Evolutionary conservation across 805 yeast genomes (phyloP), one percentile per base, ranked within the genome.

Genomic region (Monosporozyma servazzii): DNA sequence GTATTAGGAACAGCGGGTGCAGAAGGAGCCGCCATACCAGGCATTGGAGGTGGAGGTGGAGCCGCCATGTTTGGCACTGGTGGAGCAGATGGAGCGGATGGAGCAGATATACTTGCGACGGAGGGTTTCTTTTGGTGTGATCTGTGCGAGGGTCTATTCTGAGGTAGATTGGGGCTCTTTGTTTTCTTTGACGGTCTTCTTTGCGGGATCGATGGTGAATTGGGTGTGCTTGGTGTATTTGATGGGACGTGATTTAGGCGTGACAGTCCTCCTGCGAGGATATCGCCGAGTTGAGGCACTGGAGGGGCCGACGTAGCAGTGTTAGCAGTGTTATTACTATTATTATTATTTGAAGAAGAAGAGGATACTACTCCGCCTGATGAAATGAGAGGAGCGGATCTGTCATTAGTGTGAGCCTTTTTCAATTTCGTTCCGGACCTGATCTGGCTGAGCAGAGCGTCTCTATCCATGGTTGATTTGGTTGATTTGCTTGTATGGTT

Each of bases 371-470:
- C 60, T 17, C 60, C 66, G n/a, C 65, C 69, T 18, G 78, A 74
- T 25, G 75, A 74, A 31, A 79, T 65, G 54, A 56, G 48, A 2
- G 90, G 88, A 0, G 76, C 79, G 52, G 86, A 79, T 70, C 96
- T 69, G 73, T 79, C 82, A 68, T 77, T 70, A 55, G 97, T 78
- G 55, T 67, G 71, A 1, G 87, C 80, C 55, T 84, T 81, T 61
- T 81, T 83, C 51, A 84, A 71, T 45, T 59, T 66, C 48, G 63
- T 69, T 21, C 90, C 91, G 55, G 86, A 85, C 60, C 88, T 79
- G 57, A 91, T 91, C 64, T 87, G 95, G 30, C 93, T 88, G 25
- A 91, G 73, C 48, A 91, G 64, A 1, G 83, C 82, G 55, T 76
- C 76, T 64, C 81, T 67, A 18, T 74, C 56, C 58, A 65, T 68